Conservation (phyloP, 2,329 filamentous ascomycete genomes). For the Botryotinia convoluta region DNA sequence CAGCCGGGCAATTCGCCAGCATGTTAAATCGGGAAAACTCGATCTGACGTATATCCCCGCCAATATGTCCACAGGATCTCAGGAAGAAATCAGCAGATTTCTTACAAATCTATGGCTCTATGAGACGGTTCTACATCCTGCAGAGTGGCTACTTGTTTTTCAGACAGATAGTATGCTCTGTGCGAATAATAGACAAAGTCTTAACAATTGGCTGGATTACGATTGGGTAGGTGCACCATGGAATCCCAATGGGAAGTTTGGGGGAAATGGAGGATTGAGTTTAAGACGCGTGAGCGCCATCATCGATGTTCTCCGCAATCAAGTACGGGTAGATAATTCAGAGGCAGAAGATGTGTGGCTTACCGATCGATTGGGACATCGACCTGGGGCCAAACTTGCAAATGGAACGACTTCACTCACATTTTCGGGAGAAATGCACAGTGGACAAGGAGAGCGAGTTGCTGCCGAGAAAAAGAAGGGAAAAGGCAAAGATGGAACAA, state of each 20-base stretch:
- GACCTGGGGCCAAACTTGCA: conserved; percentile 49
- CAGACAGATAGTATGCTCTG: conserved; percentile 55
- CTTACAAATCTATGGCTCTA: conserved; percentile 52
- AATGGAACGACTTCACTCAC: conserved; percentile 49
- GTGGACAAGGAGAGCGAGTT: conserved; percentile 39
- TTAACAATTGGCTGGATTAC: conserved; percentile 28
- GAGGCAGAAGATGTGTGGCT: conserved; percentile 58
- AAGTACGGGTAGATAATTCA: conserved; percentile 44
- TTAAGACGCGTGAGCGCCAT: conserved; percentile 53
- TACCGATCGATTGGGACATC: conserved; percentile 50
- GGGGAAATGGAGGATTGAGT: conserved; percentile 41
- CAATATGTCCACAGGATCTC: conserved; percentile 49
- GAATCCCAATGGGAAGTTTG: conserved; percentile 36
- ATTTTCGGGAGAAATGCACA: conserved; percentile 51
- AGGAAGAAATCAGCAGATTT: conserved; percentile 52
- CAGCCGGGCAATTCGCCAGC: conserved; percentile 45
- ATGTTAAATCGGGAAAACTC: conserved; percentile 42
- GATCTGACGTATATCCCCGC: conserved; percentile 51
- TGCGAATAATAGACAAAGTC: conserved; percentile 41
- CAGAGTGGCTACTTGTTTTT: conserved; percentile 53
- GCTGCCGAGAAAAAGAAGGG: conserved; percentile 26
- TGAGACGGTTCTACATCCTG: conserved; percentile 46
- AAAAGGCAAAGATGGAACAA: conserved; percentile 27
- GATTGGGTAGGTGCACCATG: conserved; percentile 40
- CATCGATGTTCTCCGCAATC: conserved; percentile 49